phyloP scores from a whole-genome alignment of 345 rosid species.

The Hibiscus trionum region DNA sequence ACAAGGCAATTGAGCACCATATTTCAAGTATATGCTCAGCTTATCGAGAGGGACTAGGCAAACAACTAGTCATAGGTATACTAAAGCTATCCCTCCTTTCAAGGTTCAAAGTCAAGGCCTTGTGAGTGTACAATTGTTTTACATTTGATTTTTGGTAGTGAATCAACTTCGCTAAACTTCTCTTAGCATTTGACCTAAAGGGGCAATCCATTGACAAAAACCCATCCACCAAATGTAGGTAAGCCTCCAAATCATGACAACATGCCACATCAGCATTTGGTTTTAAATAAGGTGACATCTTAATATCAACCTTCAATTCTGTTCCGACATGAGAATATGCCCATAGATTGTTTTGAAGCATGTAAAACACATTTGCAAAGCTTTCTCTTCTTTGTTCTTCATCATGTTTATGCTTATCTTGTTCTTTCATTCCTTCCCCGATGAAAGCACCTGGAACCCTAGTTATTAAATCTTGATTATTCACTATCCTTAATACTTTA shows the following conservation, averaged over 20 bases:
- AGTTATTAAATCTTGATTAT: conserved; percentile 73
- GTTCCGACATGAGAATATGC: conserved; percentile 67
- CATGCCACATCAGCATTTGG: conserved; percentile 61
- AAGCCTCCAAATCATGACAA: conserved; percentile 82
- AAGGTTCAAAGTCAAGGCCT: conserved; percentile 43
- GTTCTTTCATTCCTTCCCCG: conserved; percentile 6
- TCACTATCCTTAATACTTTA: conserved; percentile 71
- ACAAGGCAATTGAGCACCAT: not conserved
- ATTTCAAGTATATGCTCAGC: not conserved
- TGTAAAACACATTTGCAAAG: conserved; percentile 20
- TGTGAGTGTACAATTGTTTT: conserved; percentile 65
- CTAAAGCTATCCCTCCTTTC: conserved; percentile 24
- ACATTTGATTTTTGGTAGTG: conserved; percentile 71
- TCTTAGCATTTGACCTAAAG: conserved; percentile 78
- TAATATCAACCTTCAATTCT: conserved; percentile 53
- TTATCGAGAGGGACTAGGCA: conserved; percentile 54
- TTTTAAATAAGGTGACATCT: conserved; percentile 65
- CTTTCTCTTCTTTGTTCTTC: conserved; percentile 13
- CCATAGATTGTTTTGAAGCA: conserved; percentile 41
- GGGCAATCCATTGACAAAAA: conserved; percentile 65
- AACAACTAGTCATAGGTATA: conserved; percentile 23
- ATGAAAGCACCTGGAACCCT: conserved; percentile 60
- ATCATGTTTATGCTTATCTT: not conserved
- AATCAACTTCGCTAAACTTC: conserved; percentile 65
- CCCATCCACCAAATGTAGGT: conserved; percentile 80